Percentiles rank a stretch among this genome's conserved stretches.
Evolutionary conservation across 441 rosid genomes (phyloP).

Genomic region (Erysimum cheiri): DNA sequence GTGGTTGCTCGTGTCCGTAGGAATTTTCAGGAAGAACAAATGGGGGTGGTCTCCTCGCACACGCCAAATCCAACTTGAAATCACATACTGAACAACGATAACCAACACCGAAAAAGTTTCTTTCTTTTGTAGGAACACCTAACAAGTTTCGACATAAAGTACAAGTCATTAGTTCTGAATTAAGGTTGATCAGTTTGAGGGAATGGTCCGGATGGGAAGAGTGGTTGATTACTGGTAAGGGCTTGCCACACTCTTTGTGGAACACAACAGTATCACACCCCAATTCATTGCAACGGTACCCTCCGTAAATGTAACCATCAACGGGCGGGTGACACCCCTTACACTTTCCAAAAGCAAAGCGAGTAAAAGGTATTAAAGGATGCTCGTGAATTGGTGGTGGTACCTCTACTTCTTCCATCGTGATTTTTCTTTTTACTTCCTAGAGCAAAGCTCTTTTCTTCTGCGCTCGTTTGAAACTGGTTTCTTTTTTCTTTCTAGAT

Average conservation of each 20-base stretch:
- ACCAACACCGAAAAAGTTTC: too few species aligned
- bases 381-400: conserved; percentile 1
- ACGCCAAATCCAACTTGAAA: not conserved
- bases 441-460: too few species aligned
- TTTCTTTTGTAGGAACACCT: too few species aligned
- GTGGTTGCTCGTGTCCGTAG: not conserved
- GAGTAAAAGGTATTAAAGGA: conserved; percentile 13
- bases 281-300: conserved; percentile 3
- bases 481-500: too few species aligned
- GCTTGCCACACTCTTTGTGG: conserved; percentile 1
- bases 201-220: conserved; percentile 5
- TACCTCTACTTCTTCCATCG: conserved; percentile 43
- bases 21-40: not conserved
- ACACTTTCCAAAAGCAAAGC: not conserved
- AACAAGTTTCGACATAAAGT: too few species aligned
- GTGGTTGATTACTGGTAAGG: not conserved
- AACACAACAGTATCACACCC: not conserved
- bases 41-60: not conserved
- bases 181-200: not conserved
- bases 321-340: not conserved
- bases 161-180: too few species aligned
- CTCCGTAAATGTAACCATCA: not conserved
- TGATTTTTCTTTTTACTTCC: not conserved
- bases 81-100: not conserved
- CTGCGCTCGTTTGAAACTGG: too few species aligned